Conservation (phyloP, 2,329 filamentous ascomycete species). For the Furcasterigmium furcatum region DNA sequence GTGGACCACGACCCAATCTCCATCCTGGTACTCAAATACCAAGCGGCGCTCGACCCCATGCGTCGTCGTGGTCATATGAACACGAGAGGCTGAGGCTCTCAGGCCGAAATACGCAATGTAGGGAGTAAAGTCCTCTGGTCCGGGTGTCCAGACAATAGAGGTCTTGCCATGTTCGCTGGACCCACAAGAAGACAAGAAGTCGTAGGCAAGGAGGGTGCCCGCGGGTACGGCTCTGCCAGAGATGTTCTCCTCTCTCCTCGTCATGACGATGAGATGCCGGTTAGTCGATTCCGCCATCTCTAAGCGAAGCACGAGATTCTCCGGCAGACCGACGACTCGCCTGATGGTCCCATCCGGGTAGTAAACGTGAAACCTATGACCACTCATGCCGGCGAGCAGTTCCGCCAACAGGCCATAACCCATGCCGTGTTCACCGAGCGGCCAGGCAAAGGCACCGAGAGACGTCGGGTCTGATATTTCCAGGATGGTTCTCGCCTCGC, state of each 20-base stretch:
- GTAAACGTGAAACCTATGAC: no score
- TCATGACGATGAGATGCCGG: conserved; percentile 9
- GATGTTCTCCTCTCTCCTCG: background rate
- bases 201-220: conserved; percentile 1
- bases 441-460: background rate
- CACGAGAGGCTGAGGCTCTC: background rate
- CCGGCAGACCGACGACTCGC: background rate
- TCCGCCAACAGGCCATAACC: background rate
- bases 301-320: background rate
- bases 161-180: background rate
- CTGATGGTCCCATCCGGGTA: background rate
- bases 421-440: background rate
- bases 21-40: background rate
- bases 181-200: background rate
- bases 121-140: background rate
- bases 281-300: conserved; percentile 2
- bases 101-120: background rate
- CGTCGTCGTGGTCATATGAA: background rate
- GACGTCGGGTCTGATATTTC: background rate
- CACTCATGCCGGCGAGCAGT: no score
- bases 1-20: background rate
- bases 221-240: background rate
- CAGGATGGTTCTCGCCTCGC: background rate
- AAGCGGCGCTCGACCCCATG: background rate
- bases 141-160: background rate